Evolutionary conservation across 2,329 filamentous ascomycete species (phyloP).

Genomic region (Elsinoe fawcettii): DNA sequence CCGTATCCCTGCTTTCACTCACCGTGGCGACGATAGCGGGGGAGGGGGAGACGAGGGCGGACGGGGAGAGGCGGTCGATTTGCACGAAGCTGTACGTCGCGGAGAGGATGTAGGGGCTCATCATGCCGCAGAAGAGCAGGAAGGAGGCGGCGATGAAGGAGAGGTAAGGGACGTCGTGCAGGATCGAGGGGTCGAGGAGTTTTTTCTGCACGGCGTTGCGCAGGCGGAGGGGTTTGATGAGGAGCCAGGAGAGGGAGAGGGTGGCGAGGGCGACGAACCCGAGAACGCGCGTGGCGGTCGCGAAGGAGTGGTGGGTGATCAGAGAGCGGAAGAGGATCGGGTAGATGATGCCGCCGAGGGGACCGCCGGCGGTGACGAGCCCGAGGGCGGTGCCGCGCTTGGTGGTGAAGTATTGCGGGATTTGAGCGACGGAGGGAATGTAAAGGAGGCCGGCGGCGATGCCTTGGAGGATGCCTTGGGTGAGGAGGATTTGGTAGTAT

Average conservation of each 20-base stretch:
- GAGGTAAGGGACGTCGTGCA: conserved; percentile 3
- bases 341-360: conserved; percentile 26
- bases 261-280: neutral
- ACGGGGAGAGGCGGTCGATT: neutral
- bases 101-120: conserved; percentile 6
- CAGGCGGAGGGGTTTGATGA: conserved; percentile 12
- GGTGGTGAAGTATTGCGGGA: conserved; percentile 36
- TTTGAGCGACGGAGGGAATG: conserved; percentile 34
- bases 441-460: conserved; percentile 40
- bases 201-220: neutral
- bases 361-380: conserved; percentile 36
- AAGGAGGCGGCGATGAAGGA: conserved; percentile 4
- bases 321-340: conserved; percentile 4
- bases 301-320: neutral
- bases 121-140: conserved; percentile 12
- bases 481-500: conserved; percentile 20
- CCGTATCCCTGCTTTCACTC: neutral
- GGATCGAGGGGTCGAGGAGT: neutral
- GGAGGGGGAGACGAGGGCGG: neutral
- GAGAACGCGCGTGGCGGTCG: neutral
- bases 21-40: neutral
- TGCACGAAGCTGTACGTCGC: neutral
- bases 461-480: conserved; percentile 38
- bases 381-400: conserved; percentile 39
- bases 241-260: neutral